Evolutionary conservation across 495 filamentous ascomycete species (phyloP).

Genomic region (Penicillium angulare): DNA sequence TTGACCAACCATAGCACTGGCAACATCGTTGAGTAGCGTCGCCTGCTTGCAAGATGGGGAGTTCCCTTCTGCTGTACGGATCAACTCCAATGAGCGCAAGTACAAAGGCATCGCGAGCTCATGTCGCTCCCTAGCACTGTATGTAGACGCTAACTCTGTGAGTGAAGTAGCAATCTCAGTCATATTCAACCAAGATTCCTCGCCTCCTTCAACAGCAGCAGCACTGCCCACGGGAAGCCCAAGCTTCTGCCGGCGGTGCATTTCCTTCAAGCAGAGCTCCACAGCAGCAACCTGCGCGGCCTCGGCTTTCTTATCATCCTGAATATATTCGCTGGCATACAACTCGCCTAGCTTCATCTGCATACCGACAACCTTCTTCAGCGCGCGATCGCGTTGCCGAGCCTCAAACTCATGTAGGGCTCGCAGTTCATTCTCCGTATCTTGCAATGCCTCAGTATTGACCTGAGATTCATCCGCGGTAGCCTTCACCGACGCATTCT

Average conservation of each 20-base stretch:
- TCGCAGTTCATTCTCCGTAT: conserved; percentile 27
- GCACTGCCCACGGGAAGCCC: conserved; percentile 44
- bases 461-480: conserved; percentile 19
- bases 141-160: conserved; percentile 67
- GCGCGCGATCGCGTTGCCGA: conserved; percentile 61
- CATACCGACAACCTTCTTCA: conserved; percentile 71
- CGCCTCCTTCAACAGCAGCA: conserved; percentile 25
- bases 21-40: conserved; percentile 50
- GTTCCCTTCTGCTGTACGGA: conserved; percentile 39
- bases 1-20: conserved; percentile 32
- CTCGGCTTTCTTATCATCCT: conserved; percentile 62
- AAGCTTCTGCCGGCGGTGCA: conserved; percentile 60
- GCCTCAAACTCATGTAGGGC: conserved; percentile 47
- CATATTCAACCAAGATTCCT: conserved; percentile 72
- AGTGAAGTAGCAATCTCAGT: conserved; percentile 71
- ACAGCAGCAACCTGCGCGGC: conserved; percentile 77
- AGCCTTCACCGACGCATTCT: conserved; percentile 13
- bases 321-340: conserved; percentile 54
- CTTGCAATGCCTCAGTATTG: conserved; percentile 26
- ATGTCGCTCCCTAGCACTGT: conserved; percentile 63
- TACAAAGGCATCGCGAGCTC: conserved; percentile 86
- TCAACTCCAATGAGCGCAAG: conserved; percentile 71
- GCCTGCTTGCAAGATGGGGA: conserved; percentile 66
- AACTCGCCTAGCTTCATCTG: conserved; percentile 80
- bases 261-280: conserved; percentile 73